These are phyloP conservation scores for Microdochium paspali DNA, from an alignment of 2,329 filamentous ascomycete genomes.

Conservation along the genomic window DNA sequence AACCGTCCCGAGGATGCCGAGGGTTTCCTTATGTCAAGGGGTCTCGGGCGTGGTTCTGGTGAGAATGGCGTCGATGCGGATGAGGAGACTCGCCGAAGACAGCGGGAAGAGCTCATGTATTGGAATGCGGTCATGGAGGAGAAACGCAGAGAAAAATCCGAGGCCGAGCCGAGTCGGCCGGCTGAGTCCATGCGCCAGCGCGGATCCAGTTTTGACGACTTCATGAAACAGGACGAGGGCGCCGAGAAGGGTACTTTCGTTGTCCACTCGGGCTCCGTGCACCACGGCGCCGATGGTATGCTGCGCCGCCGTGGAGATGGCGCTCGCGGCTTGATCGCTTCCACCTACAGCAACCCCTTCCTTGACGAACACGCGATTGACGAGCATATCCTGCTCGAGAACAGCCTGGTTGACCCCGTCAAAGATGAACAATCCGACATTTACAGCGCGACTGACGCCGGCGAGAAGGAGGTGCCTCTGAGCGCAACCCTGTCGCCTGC, in stretches of 20 bases:
- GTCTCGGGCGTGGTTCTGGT: conserved; percentile 21
- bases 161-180: conserved; percentile 4
- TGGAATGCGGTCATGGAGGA: conserved; percentile 50
- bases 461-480: conserved; percentile 6
- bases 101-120: conserved; percentile 56
- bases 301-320: conserved; percentile 39
- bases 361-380: conserved; percentile 46
- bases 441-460: conserved; percentile 46
- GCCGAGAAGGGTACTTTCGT: conserved; percentile 47
- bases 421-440: conserved; percentile 43
- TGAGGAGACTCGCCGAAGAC: conserved; percentile 48
- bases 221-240: conserved; percentile 39
- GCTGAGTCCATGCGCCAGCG: conserved; percentile 14
- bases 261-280: conserved; percentile 43
- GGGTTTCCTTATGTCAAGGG: conserved; percentile 48
- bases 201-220: conserved; percentile 48
- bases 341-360: conserved; percentile 49
- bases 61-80: conserved; percentile 49
- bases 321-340: conserved; percentile 31
- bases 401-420: conserved; percentile 31
- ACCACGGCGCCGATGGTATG: conserved; percentile 29
- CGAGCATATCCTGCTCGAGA: conserved; percentile 30
- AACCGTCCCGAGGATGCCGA: conserved; percentile 59
- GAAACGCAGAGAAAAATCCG: conserved; percentile 29
- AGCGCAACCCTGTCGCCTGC: neutral